Percentiles rank a stretch among this genome's conserved stretches.
phyloP scores from a whole-genome alignment of 1,284 basidiomycete species.

The Heterobasidion irregulare region DNA sequence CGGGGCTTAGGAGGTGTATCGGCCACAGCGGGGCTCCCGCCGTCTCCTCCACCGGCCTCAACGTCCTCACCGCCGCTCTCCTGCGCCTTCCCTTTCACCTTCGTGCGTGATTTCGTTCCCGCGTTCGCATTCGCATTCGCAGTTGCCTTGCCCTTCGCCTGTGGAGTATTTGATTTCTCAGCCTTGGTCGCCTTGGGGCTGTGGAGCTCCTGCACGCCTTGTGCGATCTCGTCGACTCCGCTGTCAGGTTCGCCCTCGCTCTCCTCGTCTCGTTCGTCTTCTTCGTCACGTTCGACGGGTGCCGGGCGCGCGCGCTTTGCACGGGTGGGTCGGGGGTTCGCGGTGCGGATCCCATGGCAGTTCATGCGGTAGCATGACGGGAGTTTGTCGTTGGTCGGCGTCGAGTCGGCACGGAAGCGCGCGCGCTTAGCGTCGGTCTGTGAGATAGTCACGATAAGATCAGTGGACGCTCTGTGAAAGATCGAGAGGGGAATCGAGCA shows the following conservation, averaged over 20 bases:
- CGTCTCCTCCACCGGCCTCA: slow-evolving; percentile 1
- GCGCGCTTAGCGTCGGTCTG: slow-evolving; percentile 68
- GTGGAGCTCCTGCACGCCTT: slow-evolving; percentile 9
- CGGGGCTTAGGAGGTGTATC: slow-evolving; percentile 14
- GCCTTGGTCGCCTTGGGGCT: slow-evolving; percentile 3
- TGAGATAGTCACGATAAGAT: slow-evolving; percentile 4
- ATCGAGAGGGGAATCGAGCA: neutral
- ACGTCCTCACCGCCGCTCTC: neutral
- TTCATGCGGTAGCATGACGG: slow-evolving; percentile 44
- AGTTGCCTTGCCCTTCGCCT: slow-evolving; percentile 7
- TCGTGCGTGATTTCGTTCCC: neutral
- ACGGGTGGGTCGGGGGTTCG: slow-evolving; percentile 17
- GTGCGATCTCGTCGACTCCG: slow-evolving; percentile 23
- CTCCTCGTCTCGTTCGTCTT: slow-evolving; percentile 19
- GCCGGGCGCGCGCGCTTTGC: slow-evolving; percentile 4
- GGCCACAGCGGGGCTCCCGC: slow-evolving; percentile 1
- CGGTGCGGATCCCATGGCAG: slow-evolving; percentile 37
- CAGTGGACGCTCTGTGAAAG: neutral
- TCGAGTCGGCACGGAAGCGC: slow-evolving; percentile 68
- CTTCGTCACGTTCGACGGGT: slow-evolving; percentile 18
- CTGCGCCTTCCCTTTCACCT: slow-evolving; percentile 12
- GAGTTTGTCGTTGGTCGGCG: slow-evolving; percentile 58
- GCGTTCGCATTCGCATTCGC: slow-evolving; percentile 11
- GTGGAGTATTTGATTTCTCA: slow-evolving; percentile 9
- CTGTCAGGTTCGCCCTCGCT: slow-evolving; percentile 23